Evolutionary conservation across 495 filamentous ascomycete genomes (phyloP), one percentile per base, ranked within the genome.

Genomic region (Polyplosphaeria fusca): DNA sequence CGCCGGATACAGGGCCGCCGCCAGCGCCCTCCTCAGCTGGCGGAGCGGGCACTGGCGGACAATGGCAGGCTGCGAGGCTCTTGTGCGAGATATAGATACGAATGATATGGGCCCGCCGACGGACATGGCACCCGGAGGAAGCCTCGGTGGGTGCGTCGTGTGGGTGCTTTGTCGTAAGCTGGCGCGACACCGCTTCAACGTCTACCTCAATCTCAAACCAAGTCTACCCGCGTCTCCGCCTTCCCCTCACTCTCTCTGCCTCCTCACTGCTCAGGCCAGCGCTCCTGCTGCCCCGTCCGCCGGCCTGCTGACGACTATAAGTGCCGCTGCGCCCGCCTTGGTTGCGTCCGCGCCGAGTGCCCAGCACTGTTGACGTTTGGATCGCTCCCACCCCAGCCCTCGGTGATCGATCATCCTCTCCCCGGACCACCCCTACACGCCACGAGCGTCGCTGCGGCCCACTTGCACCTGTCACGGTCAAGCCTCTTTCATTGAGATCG

Each of bases 401-500:
- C 30, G 45, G 19, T 24, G 45, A 47, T 47, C 23, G 9, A 35
- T 35, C 30, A 7, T n/a, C n/a, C 14, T 35, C 30, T 7, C 30
- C 30, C 30, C 30, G 30, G 30, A 35, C 25, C 47, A 32, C n/a
- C 38, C 47, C 38, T 18, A 28, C 50, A 53, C 28, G 4, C 23
- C 28, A 5, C 37, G 22, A 7, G 7, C 14, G 30, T 35, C 7
- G 30, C 7, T 46, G 14, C 38, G 4, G 27, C 35, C 3, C 47
- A n/a, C 47, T 52, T 52, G 37, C 49, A 5, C 13, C 47, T 50
- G 26, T 14, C 27, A 50, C 14, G 46, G 11, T 14, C 4, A 11
- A 47, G 11, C 43, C 18, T 20, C 47, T 18, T 35, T 32, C 18
- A 35, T 23, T n/a, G n/a, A n/a, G n/a, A 11, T 19, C 50, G 24